Conservation (phyloP, 78 protist genomes). For the Fonticula alba region DNA sequence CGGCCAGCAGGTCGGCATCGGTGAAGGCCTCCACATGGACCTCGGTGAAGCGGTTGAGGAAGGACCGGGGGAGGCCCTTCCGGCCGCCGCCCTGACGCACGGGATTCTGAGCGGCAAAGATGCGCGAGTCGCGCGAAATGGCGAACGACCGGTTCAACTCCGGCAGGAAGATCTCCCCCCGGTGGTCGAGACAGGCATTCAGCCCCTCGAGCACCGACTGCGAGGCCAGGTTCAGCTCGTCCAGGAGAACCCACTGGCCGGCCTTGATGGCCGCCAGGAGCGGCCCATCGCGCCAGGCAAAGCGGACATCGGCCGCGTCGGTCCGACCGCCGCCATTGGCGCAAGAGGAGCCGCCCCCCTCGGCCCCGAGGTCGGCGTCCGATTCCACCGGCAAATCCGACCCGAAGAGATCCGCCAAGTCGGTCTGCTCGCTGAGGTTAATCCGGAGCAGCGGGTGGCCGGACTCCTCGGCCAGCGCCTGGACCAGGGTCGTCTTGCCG, state of each 20-base stretch:
- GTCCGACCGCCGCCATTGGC: slow-evolving; percentile 58
- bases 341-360: too few species aligned
- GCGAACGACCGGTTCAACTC: slow-evolving; percentile 64
- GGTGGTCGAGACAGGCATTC: slow-evolving; percentile 93
- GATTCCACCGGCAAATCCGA: slow-evolving; percentile 82
- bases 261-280: slow-evolving; percentile 54
- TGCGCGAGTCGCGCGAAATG: slow-evolving; percentile 53
- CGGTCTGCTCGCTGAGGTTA: slow-evolving; percentile 98
- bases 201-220: slow-evolving; percentile 99
- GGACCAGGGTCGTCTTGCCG: slow-evolving; percentile 93
- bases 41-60: slow-evolving; percentile 90
- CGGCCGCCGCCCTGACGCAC: slow-evolving; percentile 94
- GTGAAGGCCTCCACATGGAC: slow-evolving; percentile 52
- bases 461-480: slow-evolving; percentile 59
- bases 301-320: too few species aligned
- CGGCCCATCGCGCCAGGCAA: slow-evolving; percentile 88
- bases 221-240: slow-evolving; percentile 98
- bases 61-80: slow-evolving; percentile 92
- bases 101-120: slow-evolving; percentile 96
- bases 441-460: slow-evolving; percentile 74
- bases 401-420: slow-evolving; percentile 94
- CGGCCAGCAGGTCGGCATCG: slow-evolving; percentile 45
- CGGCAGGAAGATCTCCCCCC: slow-evolving; percentile 79
- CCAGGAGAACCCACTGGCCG: slow-evolving; percentile 95
- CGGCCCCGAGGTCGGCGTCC: too few species aligned